Evolutionary conservation across 139 green algal genomes (phyloP).

Genomic region (Chlamydomonas asymmetrica): DNA sequence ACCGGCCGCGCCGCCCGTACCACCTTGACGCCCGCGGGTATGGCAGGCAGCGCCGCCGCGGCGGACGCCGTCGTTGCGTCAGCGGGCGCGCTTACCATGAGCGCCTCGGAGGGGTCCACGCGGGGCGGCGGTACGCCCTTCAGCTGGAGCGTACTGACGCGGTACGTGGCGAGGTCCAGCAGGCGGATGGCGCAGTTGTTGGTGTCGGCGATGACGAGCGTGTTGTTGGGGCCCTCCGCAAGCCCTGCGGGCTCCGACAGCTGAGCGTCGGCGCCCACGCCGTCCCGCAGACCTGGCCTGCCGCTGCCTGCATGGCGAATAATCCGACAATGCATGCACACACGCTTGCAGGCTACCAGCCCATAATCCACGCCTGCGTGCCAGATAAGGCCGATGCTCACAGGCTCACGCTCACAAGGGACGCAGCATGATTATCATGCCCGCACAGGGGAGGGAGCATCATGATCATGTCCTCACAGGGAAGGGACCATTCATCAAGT

Average conservation of each 20-base stretch:
- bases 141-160: slow-evolving; percentile 63
- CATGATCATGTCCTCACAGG: too few relatives aligned
- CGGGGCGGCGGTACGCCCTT: slow-evolving; percentile 46
- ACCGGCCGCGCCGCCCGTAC: slow-evolving; percentile 25
- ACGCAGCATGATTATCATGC: too few relatives aligned
- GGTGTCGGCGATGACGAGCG: slow-evolving; percentile 71
- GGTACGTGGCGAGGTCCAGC: slow-evolving; percentile 31
- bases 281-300: slow-evolving; percentile 58
- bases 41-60: slow-evolving; percentile 1
- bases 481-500: too few relatives aligned
- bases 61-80: neutral
- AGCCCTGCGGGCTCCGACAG: slow-evolving; percentile 77
- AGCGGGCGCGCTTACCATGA: neutral
- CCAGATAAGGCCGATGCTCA: too few relatives aligned
- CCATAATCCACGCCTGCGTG: too few relatives aligned
- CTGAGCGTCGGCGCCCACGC: slow-evolving; percentile 43
- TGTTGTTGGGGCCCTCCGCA: slow-evolving; percentile 34
- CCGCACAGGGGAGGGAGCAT: too few relatives aligned
- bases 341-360: too few relatives aligned
- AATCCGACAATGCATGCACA: too few relatives aligned
- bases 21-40: slow-evolving; percentile 28
- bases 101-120: too few relatives aligned
- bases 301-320: slow-evolving; percentile 64
- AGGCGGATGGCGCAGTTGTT: slow-evolving; percentile 73
- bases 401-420: too few relatives aligned